phyloP scores from a whole-genome alignment of 495 filamentous ascomycete species.

The Hypoxylon subgilvum region DNA sequence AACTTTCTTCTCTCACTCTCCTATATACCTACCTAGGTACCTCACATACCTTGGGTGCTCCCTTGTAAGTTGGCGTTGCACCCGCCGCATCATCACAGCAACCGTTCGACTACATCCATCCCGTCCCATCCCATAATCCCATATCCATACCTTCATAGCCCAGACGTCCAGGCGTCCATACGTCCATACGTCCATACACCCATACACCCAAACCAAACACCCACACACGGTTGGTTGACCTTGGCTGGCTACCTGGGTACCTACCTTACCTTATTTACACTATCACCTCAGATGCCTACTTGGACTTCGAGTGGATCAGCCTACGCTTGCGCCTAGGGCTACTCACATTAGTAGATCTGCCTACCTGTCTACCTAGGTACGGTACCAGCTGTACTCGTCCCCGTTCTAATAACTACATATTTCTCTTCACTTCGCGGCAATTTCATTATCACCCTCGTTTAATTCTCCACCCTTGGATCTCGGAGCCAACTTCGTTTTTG shows the following conservation, averaged over 20 bases:
- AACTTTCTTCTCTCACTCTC: neutral
- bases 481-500: constrained; percentile 16
- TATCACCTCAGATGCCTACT: too few species aligned
- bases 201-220: too few species aligned
- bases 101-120: constrained; percentile 2
- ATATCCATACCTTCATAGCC: too few species aligned
- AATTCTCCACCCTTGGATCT: constrained; percentile 23
- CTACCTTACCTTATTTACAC: neutral
- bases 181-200: constrained; percentile 6
- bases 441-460: constrained; percentile 33
- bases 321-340: constrained; percentile 25
- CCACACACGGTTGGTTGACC: too few species aligned
- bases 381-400: constrained; percentile 31
- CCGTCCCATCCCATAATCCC: neutral
- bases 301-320: constrained; percentile 28
- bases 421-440: constrained; percentile 36
- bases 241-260: neutral
- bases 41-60: neutral
- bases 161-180: too few species aligned
- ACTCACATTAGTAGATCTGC: constrained; percentile 11
- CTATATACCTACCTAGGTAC: constrained; percentile 22
- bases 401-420: constrained; percentile 23
- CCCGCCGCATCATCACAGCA: constrained; percentile 24
- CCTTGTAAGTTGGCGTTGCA: too few species aligned
- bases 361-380: constrained; percentile 20